These are phyloP conservation scores for Aureobasidium sp. DNA, from an alignment of 2,329 filamentous ascomycete genomes.

Conservation along the genomic window DNA sequence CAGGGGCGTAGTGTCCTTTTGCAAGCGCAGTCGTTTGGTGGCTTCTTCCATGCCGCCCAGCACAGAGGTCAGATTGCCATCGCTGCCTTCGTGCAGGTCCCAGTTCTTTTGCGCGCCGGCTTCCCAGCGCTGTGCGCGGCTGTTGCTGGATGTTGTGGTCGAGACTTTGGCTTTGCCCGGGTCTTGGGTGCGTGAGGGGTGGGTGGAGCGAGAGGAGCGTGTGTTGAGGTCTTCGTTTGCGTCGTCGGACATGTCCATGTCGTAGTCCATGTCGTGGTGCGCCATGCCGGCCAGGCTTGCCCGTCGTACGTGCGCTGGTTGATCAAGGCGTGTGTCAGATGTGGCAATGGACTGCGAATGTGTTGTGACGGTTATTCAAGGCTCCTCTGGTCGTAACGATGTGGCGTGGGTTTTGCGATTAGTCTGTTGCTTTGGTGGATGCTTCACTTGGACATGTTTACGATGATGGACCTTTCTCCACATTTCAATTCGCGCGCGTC, in stretches of 20 bases:
- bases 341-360: not conserved
- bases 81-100: slow-evolving; percentile 29
- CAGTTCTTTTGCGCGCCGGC: slow-evolving; percentile 26
- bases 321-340: not conserved
- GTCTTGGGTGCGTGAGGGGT: not conserved
- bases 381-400: not conserved
- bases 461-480: not conserved
- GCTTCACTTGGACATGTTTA: not conserved
- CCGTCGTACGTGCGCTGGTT: not conserved
- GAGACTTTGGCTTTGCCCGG: not conserved
- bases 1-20: slow-evolving; percentile 89
- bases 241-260: slow-evolving; percentile 17
- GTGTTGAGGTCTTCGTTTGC: slow-evolving; percentile 7
- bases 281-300: not conserved
- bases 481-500: not conserved
- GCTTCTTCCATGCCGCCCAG: slow-evolving; percentile 32
- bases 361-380: not conserved
- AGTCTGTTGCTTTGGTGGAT: not conserved
- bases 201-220: not conserved
- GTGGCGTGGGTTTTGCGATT: not conserved
- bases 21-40: slow-evolving; percentile 50
- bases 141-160: not conserved
- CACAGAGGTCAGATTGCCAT: slow-evolving; percentile 29
- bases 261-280: slow-evolving; percentile 18
- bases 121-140: slow-evolving; percentile 25